Conservation (phyloP, 768 basidiomycete genomes). For the Phallus indusiatus region DNA sequence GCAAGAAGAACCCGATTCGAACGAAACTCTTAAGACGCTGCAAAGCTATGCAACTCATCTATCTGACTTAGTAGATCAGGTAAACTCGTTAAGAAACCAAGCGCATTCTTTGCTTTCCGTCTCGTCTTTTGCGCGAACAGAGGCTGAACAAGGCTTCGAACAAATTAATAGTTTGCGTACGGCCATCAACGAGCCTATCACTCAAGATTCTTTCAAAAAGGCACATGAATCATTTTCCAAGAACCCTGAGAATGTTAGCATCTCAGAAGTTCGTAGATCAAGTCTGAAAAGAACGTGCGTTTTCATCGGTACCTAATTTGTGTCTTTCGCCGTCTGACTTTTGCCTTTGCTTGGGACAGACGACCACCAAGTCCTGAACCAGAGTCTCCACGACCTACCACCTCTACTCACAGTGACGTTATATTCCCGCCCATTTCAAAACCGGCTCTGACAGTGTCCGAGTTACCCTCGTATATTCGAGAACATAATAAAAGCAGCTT, state of each 20-base stretch:
- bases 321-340: not conserved
- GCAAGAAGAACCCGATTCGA: not conserved
- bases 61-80: not conserved
- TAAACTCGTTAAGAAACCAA: constrained; percentile 4
- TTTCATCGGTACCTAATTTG: not conserved
- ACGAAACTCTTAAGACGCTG: not conserved
- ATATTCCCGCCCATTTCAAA: constrained; percentile 5
- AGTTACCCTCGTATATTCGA: constrained; percentile 44
- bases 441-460: constrained; percentile 32
- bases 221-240: not conserved
- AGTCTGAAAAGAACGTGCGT: constrained; percentile 4
- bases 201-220: constrained; percentile 1
- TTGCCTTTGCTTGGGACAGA: not conserved
- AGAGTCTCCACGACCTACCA: constrained; percentile 6
- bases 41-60: constrained; percentile 6
- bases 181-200: not conserved
- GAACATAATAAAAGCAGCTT: constrained; percentile 40
- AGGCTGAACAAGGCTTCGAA: constrained; percentile 8
- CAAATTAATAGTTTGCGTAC: not conserved
- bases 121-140: constrained; percentile 1
- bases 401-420: not conserved
- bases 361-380: constrained; percentile 6
- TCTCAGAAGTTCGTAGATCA: not conserved
- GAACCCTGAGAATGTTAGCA: not conserved
- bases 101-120: not conserved